Evolutionary conservation across 495 filamentous ascomycete species (phyloP), one percentile per base, ranked within the genome.

Genomic region (Penicillium alfredii): DNA sequence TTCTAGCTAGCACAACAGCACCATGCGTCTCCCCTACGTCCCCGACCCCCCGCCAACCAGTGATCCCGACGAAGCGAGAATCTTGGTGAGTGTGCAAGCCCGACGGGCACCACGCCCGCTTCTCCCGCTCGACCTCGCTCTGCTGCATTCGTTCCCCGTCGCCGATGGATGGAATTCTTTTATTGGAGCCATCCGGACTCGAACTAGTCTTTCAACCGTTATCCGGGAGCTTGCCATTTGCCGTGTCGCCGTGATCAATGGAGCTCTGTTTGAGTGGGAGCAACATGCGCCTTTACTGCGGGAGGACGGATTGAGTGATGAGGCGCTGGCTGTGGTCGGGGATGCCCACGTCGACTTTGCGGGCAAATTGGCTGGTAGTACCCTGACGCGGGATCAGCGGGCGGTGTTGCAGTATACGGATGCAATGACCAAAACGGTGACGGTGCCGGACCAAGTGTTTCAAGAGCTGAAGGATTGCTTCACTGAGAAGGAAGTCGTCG

Each of bases 141-240:
- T 90, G 6, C 67, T 90, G 3, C 85, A 90, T 64, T 73, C 78
- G 6, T 84, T 78, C 17, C 63, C 77, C 2, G 67, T 90, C 0
- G 78, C 86, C 2, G 75, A 86, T 50, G 86, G 86, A 2, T 92
- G 84, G 82, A 89, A 88, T 64, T 63, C 75, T 20, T 88, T 92
- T 60, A 68, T 89, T 10, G 79, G 79, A 24, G 78, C 85, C 25
- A 72, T 92, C 20, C 76, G 86, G 43, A 84, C 79, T 8, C 62
- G 70, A 42, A 84, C 81, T 4, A 61, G 61, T 14, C 60, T 88
- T 1, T 51, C 72, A 0, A 71, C 72, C 4, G 69, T 78, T 28
- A 51, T 83, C 22, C 73, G 80, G 12, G 86, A 92, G 58, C 51
- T 87, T 4, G 77, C 80, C 35, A 86, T 92, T 36, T 82, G 76